Conservation (phyloP, 116 monocot genomes). For the Trichopus zeylanicus region DNA sequence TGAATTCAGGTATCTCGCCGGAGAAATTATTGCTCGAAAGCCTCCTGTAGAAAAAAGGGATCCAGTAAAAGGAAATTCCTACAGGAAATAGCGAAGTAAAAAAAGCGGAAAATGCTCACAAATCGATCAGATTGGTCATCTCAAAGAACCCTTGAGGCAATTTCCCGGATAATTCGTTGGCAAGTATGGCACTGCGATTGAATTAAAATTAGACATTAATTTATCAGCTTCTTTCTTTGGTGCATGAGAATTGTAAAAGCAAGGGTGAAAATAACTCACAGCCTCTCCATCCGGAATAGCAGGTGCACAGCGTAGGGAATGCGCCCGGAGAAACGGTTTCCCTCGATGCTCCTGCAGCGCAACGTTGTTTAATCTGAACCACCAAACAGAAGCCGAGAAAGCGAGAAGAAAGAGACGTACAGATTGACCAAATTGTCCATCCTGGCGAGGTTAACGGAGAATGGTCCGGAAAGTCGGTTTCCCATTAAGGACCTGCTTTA, state of each 20-base stretch:
- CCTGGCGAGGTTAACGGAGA: slow-evolving; percentile 35
- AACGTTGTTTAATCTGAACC: slow-evolving; percentile 3
- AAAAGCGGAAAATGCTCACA: slow-evolving; percentile 45
- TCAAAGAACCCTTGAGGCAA: slow-evolving; percentile 36
- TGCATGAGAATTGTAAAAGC: neutral
- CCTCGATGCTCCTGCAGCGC: slow-evolving; percentile 54
- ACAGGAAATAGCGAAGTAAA: slow-evolving; percentile 5
- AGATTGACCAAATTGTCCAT: slow-evolving; percentile 47
- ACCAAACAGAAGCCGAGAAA: neutral
- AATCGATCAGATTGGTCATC: slow-evolving; percentile 55
- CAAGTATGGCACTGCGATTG: slow-evolving; percentile 30
- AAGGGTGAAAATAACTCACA: slow-evolving; percentile 31
- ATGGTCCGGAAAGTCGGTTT: slow-evolving; percentile 56
- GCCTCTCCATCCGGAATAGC: slow-evolving; percentile 31
- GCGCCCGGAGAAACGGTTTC: slow-evolving; percentile 42
- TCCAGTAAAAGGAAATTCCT: neutral
- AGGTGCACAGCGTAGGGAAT: slow-evolving; percentile 40
- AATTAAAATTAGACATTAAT: neutral
- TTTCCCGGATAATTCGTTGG: slow-evolving; percentile 54
- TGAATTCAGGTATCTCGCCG: slow-evolving; percentile 56
- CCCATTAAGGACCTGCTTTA: slow-evolving; percentile 44
- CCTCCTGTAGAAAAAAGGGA: slow-evolving; percentile 32
- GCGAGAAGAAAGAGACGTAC: slow-evolving; percentile 10
- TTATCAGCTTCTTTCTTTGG: slow-evolving; percentile 32
- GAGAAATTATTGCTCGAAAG: slow-evolving; percentile 61